Conservation (phyloP, 179 eudicot genomes). For the Patellifolia procumbens region DNA sequence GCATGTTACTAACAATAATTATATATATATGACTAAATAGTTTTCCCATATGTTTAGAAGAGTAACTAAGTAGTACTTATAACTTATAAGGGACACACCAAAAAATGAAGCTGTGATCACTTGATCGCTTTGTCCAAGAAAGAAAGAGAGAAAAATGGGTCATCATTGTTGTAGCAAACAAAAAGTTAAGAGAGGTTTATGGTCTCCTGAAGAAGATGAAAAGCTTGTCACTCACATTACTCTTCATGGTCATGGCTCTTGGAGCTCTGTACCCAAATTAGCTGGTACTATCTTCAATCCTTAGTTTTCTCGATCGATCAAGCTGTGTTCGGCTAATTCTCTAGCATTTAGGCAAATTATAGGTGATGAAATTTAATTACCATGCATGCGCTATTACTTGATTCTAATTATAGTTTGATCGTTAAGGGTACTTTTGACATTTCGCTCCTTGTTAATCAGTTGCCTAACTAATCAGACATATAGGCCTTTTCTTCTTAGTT, state of each 20-base stretch:
- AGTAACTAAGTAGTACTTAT: neutral
- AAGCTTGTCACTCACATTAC: constrained; percentile 63
- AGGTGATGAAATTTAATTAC: too few relatives aligned
- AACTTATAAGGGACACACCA: constrained; percentile 7
- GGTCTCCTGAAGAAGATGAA: constrained; percentile 94
- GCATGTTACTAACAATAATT: too few relatives aligned
- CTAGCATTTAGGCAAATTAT: too few relatives aligned
- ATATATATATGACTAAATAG: constrained; percentile 21
- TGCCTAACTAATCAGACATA: neutral
- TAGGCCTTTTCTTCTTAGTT: neutral
- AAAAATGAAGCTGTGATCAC: neutral
- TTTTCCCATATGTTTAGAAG: constrained; percentile 31
- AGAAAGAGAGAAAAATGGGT: constrained; percentile 45
- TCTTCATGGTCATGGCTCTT: constrained; percentile 76
- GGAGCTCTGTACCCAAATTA: constrained; percentile 86
- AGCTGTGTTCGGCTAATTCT: neutral
- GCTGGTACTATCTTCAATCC: constrained; percentile 43
- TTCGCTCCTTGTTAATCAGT: neutral
- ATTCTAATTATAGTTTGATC: neutral
- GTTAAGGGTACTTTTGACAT: neutral
- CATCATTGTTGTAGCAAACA: constrained; percentile 87
- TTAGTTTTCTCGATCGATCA: neutral
- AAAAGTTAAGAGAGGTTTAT: constrained; percentile 81
- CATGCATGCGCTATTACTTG: too few relatives aligned
- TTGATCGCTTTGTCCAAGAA: neutral